Percentiles rank a stretch among this genome's conserved stretches.
phyloP scores from a whole-genome alignment of 345 rosid species.

The Nephelium lappaceum region DNA sequence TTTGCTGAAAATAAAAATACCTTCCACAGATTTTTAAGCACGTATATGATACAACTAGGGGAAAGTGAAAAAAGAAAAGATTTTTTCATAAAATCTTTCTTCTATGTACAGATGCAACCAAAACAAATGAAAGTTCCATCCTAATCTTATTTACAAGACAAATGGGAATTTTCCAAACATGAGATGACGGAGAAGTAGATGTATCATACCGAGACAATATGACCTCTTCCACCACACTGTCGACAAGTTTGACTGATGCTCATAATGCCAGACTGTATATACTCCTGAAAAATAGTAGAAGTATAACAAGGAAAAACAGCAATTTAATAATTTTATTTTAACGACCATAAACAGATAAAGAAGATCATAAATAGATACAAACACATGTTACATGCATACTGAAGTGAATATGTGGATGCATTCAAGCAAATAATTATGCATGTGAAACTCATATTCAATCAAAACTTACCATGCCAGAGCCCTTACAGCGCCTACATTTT shows the following conservation, averaged over 20 bases:
- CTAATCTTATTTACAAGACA: not conserved
- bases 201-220: conserved; percentile 64
- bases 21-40: not conserved
- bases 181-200: not conserved
- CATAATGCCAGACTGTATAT: conserved; percentile 48
- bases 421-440: not conserved
- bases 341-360: not conserved
- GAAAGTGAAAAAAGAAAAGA: not conserved
- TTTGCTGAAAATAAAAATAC: not conserved
- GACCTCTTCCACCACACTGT: conserved; percentile 85
- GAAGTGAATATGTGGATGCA: no score
- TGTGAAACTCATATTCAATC: not conserved
- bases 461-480: conserved; percentile 83
- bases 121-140: not conserved
- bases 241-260: conserved; percentile 73
- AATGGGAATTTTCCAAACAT: not conserved
- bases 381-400: no score
- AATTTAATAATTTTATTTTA: not conserved
- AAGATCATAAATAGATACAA: not conserved
- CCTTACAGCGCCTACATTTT: conserved; percentile 80
- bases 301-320: not conserved
- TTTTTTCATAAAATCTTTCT: not conserved
- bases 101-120: not conserved
- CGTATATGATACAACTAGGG: not conserved
- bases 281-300: conserved; percentile 23